Conservation (phyloP, 371 early-diverging fungal genomes). For the Mucor ambiguus region DNA sequence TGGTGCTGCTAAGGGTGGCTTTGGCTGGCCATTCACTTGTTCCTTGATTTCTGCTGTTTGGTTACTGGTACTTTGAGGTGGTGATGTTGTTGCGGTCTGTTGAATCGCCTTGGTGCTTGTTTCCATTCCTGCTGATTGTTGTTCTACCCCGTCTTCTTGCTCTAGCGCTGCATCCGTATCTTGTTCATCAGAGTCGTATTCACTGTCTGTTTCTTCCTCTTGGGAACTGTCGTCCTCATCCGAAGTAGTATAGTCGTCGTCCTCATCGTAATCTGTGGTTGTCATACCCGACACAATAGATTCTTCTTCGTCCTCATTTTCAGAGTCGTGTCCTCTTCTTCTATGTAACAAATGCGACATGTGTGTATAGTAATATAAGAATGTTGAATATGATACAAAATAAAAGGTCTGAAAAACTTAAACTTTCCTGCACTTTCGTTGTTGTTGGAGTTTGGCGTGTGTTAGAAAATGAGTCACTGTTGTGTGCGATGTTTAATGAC, state of each 20-base stretch:
- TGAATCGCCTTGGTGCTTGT: background rate
- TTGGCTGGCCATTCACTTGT: background rate
- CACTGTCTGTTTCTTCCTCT: background rate
- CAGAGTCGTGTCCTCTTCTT: slow-evolving; percentile 17
- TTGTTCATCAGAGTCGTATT: background rate
- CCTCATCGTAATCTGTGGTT: background rate
- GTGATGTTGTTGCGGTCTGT: background rate
- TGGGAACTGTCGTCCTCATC: background rate
- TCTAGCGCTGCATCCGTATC: background rate
- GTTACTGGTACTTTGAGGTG: background rate
- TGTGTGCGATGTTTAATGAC: background rate
- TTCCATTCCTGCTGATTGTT: background rate
- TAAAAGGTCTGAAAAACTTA: background rate
- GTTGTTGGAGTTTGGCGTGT: background rate
- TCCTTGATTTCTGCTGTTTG: background rate
- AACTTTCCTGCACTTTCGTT: background rate
- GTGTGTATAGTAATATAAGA: background rate
- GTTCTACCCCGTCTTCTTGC: background rate
- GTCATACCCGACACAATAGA: background rate
- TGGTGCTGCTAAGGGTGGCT: background rate
- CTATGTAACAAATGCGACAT: slow-evolving; percentile 13
- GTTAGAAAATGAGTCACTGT: background rate
- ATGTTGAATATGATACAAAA: no score
- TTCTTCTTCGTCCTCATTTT: background rate
- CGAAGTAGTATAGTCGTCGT: background rate